Conservation (phyloP, 257 asterid species). For the Solanum sitiens region DNA sequence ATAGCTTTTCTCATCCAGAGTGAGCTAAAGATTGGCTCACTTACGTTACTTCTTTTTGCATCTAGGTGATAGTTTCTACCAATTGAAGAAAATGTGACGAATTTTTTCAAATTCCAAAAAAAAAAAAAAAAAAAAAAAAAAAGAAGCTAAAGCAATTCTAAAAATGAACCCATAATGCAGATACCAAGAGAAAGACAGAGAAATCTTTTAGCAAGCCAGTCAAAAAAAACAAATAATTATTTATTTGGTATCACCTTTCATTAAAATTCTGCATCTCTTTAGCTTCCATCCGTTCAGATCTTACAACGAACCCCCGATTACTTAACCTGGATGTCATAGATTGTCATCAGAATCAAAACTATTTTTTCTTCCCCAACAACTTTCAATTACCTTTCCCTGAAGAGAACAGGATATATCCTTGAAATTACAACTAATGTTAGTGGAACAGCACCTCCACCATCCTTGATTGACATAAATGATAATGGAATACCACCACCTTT, state of each 20-base stretch:
- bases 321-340: conserved; percentile 37
- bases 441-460: conserved; percentile 80
- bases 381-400: conserved; percentile 72
- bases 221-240: not conserved
- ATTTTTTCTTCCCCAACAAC: not conserved
- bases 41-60: not conserved
- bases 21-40: not conserved
- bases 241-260: conserved; percentile 40
- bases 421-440: conserved; percentile 70
- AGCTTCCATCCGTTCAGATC: conserved; percentile 77
- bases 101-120: not conserved
- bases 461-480: conserved; percentile 83
- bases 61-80: not conserved
- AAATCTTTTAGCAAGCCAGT: not conserved
- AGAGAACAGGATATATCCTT: conserved; percentile 79
- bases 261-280: conserved; percentile 38
- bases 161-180: not conserved
- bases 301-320: conserved; percentile 50
- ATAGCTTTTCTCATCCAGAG: not conserved
- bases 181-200: not conserved
- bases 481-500: conserved; percentile 53
- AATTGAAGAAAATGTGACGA: not conserved
- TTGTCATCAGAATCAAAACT: not conserved
- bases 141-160: not conserved
- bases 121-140: too few relatives aligned